These are phyloP conservation scores for Bombardia bombarda DNA, from an alignment of 495 filamentous ascomycete genomes.

Conservation along the genomic window DNA sequence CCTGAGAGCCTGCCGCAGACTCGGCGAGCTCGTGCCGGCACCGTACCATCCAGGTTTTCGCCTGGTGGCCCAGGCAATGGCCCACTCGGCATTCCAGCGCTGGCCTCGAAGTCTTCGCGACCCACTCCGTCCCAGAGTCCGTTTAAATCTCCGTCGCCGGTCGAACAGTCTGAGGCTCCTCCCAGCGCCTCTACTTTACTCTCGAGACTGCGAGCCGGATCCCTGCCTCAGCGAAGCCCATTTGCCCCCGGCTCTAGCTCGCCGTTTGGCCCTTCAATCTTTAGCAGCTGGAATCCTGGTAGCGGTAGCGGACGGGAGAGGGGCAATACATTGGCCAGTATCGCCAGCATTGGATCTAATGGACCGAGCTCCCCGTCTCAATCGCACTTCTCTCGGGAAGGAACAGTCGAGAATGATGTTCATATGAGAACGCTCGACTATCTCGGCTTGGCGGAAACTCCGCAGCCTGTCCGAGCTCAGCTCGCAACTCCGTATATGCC, in stretches of 20 bases:
- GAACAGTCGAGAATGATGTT: constrained; percentile 73
- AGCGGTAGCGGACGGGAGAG: constrained; percentile 55
- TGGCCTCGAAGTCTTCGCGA: constrained; percentile 74
- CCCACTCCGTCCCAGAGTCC: constrained; percentile 88
- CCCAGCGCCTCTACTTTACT: constrained; percentile 62
- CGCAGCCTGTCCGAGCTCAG: constrained; percentile 67
- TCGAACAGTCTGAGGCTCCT: constrained; percentile 52
- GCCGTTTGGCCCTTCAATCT: constrained; percentile 84
- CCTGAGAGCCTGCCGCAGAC: constrained; percentile 50
- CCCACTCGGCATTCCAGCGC: constrained; percentile 51
- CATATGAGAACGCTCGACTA: constrained; percentile 92
- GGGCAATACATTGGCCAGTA: constrained; percentile 78
- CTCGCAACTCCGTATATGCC: constrained; percentile 69
- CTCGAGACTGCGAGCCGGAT: constrained; percentile 85
- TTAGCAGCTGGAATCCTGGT: constrained; percentile 76
- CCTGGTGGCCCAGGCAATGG: constrained; percentile 53
- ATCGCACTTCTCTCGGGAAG: constrained; percentile 83
- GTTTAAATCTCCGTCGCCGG: constrained; percentile 69
- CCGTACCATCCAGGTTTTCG: constrained; percentile 91
- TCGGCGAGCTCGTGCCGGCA: constrained; percentile 77
- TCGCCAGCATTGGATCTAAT: constrained; percentile 65
- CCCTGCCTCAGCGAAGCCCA: constrained; percentile 82
- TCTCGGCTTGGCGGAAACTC: constrained; percentile 88
- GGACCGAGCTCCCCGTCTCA: constrained; percentile 80
- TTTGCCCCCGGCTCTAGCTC: constrained; percentile 47